Percentiles rank a stretch among this genome's conserved stretches.
Conservation (phyloP, 257 asterid genomes). For the Vinca minor region DNA sequence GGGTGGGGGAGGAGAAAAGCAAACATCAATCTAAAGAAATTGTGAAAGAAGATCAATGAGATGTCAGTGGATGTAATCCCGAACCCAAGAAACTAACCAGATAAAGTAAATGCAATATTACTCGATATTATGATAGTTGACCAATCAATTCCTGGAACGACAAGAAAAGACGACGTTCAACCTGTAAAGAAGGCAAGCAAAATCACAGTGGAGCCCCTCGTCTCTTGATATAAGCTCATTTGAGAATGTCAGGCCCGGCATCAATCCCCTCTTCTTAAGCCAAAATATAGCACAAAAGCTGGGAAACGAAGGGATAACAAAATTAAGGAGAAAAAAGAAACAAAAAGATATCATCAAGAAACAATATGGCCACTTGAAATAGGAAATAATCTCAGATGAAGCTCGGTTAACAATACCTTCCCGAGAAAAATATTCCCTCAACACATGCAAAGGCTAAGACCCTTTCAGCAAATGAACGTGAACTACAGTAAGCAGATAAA, state of each 20-base stretch:
- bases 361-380: background rate
- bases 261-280: slow-evolving; percentile 74
- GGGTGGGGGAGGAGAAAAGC: too few relatives aligned
- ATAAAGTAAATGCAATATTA: background rate
- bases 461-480: slow-evolving; percentile 68
- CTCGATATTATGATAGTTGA: background rate
- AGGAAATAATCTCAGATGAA: background rate
- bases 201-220: slow-evolving; percentile 85
- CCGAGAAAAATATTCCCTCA: slow-evolving; percentile 85
- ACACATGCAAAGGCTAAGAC: slow-evolving; percentile 76
- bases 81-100: background rate
- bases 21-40: background rate
- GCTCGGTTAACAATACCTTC: slow-evolving; percentile 42
- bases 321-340: slow-evolving; percentile 6
- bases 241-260: slow-evolving; percentile 84
- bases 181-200: slow-evolving; percentile 77
- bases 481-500: slow-evolving; percentile 33
- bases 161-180: slow-evolving; percentile 8
- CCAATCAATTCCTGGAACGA: background rate
- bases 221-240: slow-evolving; percentile 81
- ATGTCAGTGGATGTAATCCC: background rate
- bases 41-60: background rate
- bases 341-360: background rate
- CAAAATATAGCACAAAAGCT: slow-evolving; percentile 82
- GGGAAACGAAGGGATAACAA: slow-evolving; percentile 11